Base-by-base conservation (phyloP, 2,329 filamentous ascomycete species). In the Cadophora malorum region DNA sequence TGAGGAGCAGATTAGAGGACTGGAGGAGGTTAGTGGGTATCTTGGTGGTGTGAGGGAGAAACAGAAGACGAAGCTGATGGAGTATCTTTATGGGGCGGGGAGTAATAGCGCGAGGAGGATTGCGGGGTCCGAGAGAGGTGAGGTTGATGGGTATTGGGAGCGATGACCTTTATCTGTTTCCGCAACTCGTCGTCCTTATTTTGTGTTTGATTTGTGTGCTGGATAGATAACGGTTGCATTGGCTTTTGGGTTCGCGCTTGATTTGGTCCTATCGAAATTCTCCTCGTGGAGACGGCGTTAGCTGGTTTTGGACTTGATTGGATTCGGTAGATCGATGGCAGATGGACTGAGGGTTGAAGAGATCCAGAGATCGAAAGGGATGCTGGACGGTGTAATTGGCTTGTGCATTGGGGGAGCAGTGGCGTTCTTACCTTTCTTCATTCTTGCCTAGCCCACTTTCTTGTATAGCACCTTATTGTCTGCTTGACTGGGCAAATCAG, bases 41-140 rank as follows among this genome's bases (percentile, higher is more conserved):
- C 84, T 98, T 10, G 90, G 91, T 70, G 87, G 85, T 9, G 88
- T 96, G 47, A 83, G 95, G 50, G 87, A 92, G 71, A 86, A 86
- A 72, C 95, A 97, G 81, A 96, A 95, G 83, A 87, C 88, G 67
- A 93, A 92, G 79, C 83, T 96, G 74, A 88, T 96, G 86, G 90
- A 95, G 81, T 88, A 91, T 79, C 80, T 96, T 2, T 95, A 92
- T 78, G 91, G 83, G 74, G 70, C 71, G 45, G 76, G 77, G 8
- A 75, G 73, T 50, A 68, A 71, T 31, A 63, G 63, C 14, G 63
- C 52, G 52, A 47, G 50, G 35, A 56, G 63, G 63, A 60, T 61
- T 23, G 62, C 53, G 23, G 49, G 66, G 1, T 35, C 31, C 12
- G 66, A 67, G n/a, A 67, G 60, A 35, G 50, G 23, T 45, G 65